Percentiles rank a stretch among this genome's conserved stretches.
Evolutionary conservation across 2,329 filamentous ascomycete species (phyloP).

Genomic region (Pseudogymnoascus destructans): DNA sequence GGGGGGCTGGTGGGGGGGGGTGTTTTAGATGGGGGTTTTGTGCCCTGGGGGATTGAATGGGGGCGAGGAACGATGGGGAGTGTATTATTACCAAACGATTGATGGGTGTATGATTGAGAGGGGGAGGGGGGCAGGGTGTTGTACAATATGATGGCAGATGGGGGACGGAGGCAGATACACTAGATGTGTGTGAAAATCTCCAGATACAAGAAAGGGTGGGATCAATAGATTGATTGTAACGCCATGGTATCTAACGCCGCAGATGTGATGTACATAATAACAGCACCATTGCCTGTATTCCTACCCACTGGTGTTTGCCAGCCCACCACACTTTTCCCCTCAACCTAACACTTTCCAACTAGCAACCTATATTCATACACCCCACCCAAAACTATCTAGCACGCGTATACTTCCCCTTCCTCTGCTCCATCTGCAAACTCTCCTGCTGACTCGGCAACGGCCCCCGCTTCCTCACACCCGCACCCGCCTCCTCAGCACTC

Average conservation of each 20-base stretch:
- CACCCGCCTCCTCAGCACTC: slow-evolving; percentile 17
- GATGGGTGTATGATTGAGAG: background rate
- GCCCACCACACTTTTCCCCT: background rate
- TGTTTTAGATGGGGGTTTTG: background rate
- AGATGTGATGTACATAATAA: background rate
- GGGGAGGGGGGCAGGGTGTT: background rate
- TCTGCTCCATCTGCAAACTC: slow-evolving; percentile 66
- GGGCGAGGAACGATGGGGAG: background rate
- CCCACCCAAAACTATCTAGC: slow-evolving; percentile 17
- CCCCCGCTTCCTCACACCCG: slow-evolving; percentile 42
- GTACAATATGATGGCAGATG: background rate
- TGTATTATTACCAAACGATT: background rate
- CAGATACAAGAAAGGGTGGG: background rate
- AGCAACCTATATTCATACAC: background rate
- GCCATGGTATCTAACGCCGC: slow-evolving; percentile 2
- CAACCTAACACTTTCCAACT: background rate
- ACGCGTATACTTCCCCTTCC: slow-evolving; percentile 46
- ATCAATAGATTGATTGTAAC: slow-evolving; percentile 5
- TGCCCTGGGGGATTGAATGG: background rate
- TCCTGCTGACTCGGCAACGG: slow-evolving; percentile 76
- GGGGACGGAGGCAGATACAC: background rate
- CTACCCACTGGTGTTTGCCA: background rate
- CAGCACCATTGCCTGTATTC: background rate
- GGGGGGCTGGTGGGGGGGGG: slow-evolving; percentile 16
- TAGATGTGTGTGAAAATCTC: background rate